Conservation (phyloP, 352 stramenopile species). For the Lagenidium sp. region DNA sequence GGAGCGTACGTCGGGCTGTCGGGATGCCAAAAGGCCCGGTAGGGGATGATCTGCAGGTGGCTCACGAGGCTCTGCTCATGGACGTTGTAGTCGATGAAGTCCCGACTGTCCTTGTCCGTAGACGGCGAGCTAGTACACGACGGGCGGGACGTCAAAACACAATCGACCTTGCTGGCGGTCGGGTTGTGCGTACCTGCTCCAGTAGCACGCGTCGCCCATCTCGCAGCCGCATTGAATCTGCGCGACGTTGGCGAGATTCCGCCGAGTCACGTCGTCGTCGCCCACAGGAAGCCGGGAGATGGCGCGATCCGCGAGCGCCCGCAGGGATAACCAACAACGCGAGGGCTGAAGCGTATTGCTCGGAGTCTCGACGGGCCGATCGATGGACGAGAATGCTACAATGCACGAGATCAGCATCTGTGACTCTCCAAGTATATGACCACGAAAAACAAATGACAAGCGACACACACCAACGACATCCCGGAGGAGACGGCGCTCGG, state of each 20-base stretch:
- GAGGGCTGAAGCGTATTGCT: slow-evolving; percentile 25
- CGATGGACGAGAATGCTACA: slow-evolving; percentile 21
- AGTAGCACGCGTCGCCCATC: slow-evolving; percentile 56
- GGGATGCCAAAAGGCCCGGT: slow-evolving; percentile 72
- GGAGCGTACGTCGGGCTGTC: slow-evolving; percentile 62
- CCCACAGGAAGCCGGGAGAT: background rate
- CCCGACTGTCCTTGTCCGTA: slow-evolving; percentile 10
- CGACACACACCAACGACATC: slow-evolving; percentile 18
- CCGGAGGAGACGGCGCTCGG: slow-evolving; percentile 10
- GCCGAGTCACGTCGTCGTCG: background rate
- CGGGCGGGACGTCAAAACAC: too few species aligned
- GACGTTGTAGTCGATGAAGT: slow-evolving; percentile 65
- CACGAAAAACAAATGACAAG: too few species aligned
- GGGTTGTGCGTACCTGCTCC: slow-evolving; percentile 72
- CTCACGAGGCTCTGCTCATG: slow-evolving; percentile 29
- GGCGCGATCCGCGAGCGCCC: slow-evolving; percentile 15
- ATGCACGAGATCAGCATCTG: too few species aligned
- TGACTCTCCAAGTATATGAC: too few species aligned
- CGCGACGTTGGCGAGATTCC: slow-evolving; percentile 12
- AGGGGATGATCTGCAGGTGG: slow-evolving; percentile 49
- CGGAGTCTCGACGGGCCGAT: slow-evolving; percentile 19
- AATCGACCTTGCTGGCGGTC: too few species aligned
- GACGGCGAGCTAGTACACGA: slow-evolving; percentile 14
- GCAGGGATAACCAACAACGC: slow-evolving; percentile 23
- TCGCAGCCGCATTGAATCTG: slow-evolving; percentile 68